phyloP scores from a whole-genome alignment of 2,329 filamentous ascomycete species.

The Coniochaeta sp. region DNA sequence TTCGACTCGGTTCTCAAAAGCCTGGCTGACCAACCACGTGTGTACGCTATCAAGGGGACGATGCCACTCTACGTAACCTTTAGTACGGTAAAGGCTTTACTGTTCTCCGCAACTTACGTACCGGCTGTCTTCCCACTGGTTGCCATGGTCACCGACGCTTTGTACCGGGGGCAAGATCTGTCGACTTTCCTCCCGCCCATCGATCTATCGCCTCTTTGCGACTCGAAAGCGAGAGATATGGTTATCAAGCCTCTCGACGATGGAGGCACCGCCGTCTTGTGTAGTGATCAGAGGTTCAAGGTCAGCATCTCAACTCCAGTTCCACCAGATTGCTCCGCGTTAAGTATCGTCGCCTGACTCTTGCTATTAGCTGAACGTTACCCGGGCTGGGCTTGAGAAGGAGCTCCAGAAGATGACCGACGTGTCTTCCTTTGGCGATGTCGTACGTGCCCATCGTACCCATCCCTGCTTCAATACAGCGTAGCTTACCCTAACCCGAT shows the following conservation, averaged over 20 bases:
- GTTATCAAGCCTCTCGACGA: not conserved
- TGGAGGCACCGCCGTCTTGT: slow-evolving; percentile 20
- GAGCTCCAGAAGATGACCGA: slow-evolving; percentile 22
- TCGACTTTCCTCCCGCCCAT: slow-evolving; percentile 3
- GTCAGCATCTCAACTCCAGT: slow-evolving; percentile 16
- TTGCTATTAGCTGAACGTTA: slow-evolving; percentile 20
- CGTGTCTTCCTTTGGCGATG: slow-evolving; percentile 27
- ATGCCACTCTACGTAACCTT: slow-evolving; percentile 30
- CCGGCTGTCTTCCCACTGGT: slow-evolving; percentile 18
- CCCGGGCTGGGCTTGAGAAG: slow-evolving; percentile 17
- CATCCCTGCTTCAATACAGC: slow-evolving; percentile 1
- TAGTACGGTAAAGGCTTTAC: slow-evolving; percentile 25
- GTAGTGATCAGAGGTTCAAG: slow-evolving; percentile 21
- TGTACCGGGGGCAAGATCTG: slow-evolving; percentile 6
- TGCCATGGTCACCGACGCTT: not conserved
- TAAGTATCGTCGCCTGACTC: too few species aligned
- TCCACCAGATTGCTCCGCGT: too few species aligned
- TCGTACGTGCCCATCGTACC: too few species aligned
- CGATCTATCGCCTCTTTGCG: slow-evolving; percentile 10
- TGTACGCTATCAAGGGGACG: slow-evolving; percentile 18
- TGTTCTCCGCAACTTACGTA: slow-evolving; percentile 27
- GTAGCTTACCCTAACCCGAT: slow-evolving; percentile 5
- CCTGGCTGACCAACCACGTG: slow-evolving; percentile 26
- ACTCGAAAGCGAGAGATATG: not conserved
- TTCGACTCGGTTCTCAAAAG: slow-evolving; percentile 22